Evolutionary conservation across 495 filamentous ascomycete genomes (phyloP).

Genomic region (Penicillium steckii): DNA sequence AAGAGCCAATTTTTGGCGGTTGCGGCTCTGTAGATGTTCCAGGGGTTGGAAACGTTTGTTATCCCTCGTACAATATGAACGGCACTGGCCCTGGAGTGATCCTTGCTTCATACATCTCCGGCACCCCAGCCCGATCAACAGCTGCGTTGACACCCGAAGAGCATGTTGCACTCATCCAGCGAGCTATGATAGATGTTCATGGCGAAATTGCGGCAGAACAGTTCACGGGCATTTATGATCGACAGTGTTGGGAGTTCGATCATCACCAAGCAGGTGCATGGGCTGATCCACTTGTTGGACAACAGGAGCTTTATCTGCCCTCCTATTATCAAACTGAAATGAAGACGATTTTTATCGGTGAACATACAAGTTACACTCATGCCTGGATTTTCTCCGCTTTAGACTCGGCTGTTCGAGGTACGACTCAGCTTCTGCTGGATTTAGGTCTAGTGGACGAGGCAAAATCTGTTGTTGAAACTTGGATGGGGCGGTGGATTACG

Average conservation of each 20-base stretch:
- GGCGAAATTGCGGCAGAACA: slow-evolving; percentile 54
- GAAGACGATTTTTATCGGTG: slow-evolving; percentile 65
- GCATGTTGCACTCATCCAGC: slow-evolving; percentile 53
- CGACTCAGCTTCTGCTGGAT: slow-evolving; percentile 63
- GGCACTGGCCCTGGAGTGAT: slow-evolving; percentile 59
- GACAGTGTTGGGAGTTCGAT: slow-evolving; percentile 60
- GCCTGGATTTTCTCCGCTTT: slow-evolving; percentile 70
- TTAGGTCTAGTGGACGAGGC: slow-evolving; percentile 70
- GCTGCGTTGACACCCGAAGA: slow-evolving; percentile 47
- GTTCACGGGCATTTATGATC: slow-evolving; percentile 58
- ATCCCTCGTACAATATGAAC: slow-evolving; percentile 64
- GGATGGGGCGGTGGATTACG: slow-evolving; percentile 67
- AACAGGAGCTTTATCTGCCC: slow-evolving; percentile 65
- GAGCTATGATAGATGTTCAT: slow-evolving; percentile 61
- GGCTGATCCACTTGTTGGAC: slow-evolving; percentile 54
- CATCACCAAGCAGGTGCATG: slow-evolving; percentile 52
- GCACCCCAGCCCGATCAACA: slow-evolving; percentile 43
- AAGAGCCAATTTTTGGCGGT: slow-evolving; percentile 60
- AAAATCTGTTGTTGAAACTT: slow-evolving; percentile 58
- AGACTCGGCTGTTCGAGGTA: slow-evolving; percentile 64
- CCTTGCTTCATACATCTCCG: slow-evolving; percentile 55
- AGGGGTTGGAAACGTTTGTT: slow-evolving; percentile 59
- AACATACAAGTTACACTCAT: slow-evolving; percentile 73
- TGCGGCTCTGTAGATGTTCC: slow-evolving; percentile 58
- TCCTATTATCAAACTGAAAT: slow-evolving; percentile 69